Base-by-base conservation (phyloP, 345 rosid genomes). In the Erucastrum elatum region DNA sequence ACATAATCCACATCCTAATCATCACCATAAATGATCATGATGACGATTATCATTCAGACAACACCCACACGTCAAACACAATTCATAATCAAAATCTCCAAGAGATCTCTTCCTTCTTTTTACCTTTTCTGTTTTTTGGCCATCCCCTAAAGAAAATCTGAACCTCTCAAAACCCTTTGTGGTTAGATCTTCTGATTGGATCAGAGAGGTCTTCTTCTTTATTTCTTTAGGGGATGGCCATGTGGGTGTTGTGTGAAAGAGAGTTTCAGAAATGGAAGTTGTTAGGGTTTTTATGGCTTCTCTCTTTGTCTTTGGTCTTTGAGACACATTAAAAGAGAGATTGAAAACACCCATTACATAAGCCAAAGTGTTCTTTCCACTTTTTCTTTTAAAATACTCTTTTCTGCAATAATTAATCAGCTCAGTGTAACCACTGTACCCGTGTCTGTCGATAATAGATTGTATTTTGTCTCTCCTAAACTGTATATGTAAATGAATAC, bases 221-320 rank as follows among this genome's bases (percentile, higher is more conserved):
- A 21, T 55, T 53, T 68, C 66, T 74, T 30, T 56, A 80, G 66
- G 79, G 68, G 79, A 80, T 70, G 80, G 76, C 80, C 80, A 75
- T 69, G 37, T 74, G 59, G 12, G 79, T 75, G 83, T 75, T 80
- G 75, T 75, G 80, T 69, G 68, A 70, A 80, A 80, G 83, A 66
- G 83, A 66, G 73, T 80, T 80, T 75, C 29, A 75, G 71, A 68
- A 64, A 64, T 64, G 80, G 80, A 65, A 10, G 80, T 1, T 65
- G 16, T 59, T 70, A 70, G 72, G 63, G 77, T 80, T 75, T 70
- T 75, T 65, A 80, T 80, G 72, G 74, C 9, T 71, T 44, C 69
- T 80, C 68, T 75, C 76, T 75, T 64, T 80, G 83, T 75, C 80
- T 80, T 70, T 80, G 80, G 80, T 80, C 77, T 33, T 80, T 76